Percentiles rank a stretch among this genome's conserved stretches.
phyloP scores from a whole-genome alignment of 164 flowering plant species.

The Paratinospora sagittata region DNA sequence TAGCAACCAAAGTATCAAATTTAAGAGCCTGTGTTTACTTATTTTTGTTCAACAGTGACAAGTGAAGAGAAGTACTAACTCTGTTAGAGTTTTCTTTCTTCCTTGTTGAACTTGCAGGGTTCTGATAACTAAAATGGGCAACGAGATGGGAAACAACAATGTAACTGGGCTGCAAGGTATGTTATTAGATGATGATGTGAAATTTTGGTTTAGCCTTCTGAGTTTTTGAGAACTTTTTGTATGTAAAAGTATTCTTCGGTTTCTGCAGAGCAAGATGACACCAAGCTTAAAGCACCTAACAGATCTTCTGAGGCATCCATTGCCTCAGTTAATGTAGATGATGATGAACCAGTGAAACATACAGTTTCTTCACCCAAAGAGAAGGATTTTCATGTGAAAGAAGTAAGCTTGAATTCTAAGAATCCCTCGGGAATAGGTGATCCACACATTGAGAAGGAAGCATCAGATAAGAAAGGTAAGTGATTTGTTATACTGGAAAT shows the following conservation, averaged over 20 bases:
- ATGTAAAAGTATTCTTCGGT: slow-evolving; percentile 1
- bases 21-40: slow-evolving; percentile 5
- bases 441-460: slow-evolving; percentile 2
- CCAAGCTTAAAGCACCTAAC: slow-evolving; percentile 12
- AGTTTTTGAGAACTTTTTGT: too few relatives aligned
- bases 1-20: not conserved
- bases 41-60: not conserved
- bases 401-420: slow-evolving; percentile 16
- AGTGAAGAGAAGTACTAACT: not conserved
- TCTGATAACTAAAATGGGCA: slow-evolving; percentile 35
- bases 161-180: slow-evolving; percentile 41
- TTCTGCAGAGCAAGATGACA: slow-evolving; percentile 33
- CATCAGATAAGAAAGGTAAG: slow-evolving; percentile 23
- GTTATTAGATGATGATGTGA: slow-evolving; percentile 4
- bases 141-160: slow-evolving; percentile 54
- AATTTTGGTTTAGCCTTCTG: not conserved
- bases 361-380: slow-evolving; percentile 11
- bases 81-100: not conserved
- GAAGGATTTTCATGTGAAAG: slow-evolving; percentile 22
- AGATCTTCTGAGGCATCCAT: slow-evolving; percentile 14
- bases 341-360: slow-evolving; percentile 17
- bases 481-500: not conserved
- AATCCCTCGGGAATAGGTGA: slow-evolving; percentile 14
- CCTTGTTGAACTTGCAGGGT: slow-evolving; percentile 22
- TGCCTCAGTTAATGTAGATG: slow-evolving; percentile 9